Conservation (phyloP, 1,284 basidiomycete genomes). For the Cronartium quercuum region DNA sequence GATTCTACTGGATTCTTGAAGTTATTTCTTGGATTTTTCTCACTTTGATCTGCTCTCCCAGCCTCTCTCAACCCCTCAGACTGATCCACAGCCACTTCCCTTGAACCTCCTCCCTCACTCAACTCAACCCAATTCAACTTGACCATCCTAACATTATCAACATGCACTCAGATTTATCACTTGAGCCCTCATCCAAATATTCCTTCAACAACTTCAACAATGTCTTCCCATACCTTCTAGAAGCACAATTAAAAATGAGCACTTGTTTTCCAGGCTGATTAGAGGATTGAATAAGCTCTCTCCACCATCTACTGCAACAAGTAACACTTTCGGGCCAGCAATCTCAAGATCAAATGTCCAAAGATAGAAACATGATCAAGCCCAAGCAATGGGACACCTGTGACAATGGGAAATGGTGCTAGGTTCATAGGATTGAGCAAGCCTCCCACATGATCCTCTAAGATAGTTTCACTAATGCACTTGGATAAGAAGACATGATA, state of each 20-base stretch:
- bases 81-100: no score
- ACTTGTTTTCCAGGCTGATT: neutral
- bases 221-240: constrained; percentile 69
- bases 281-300: neutral
- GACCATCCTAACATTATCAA: no score
- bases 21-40: no score
- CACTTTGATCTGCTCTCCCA: no score
- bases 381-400: constrained; percentile 83
- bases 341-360: constrained; percentile 82
- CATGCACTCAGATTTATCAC: neutral
- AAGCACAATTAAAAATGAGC: constrained; percentile 93
- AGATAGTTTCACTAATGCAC: constrained; percentile 66
- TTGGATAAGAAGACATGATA: constrained; percentile 74
- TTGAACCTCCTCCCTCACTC: no score
- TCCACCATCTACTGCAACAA: constrained; percentile 78
- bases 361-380: constrained; percentile 89
- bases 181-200: constrained; percentile 48
- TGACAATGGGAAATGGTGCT: constrained; percentile 78
- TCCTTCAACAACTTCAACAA: constrained; percentile 63
- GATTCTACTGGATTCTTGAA: no score
- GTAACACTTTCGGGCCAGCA: constrained; percentile 84
- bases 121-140: no score
- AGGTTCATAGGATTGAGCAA: constrained; percentile 94
- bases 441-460: constrained; percentile 97
- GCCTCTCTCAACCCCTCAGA: no score